Conservation (phyloP, 768 basidiomycete genomes). For the Imleria badia region DNA sequence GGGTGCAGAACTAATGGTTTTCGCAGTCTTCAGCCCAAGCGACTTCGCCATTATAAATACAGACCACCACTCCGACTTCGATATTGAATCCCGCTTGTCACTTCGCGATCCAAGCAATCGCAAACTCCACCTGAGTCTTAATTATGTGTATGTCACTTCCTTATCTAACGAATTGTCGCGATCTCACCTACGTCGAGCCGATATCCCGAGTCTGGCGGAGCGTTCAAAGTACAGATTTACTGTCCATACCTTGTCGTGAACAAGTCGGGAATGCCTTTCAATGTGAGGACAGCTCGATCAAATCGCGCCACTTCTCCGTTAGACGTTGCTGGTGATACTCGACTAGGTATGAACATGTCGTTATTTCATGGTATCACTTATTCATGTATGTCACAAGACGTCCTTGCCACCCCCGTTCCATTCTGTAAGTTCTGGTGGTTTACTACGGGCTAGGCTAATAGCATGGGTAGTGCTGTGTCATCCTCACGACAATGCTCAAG, state of each 20-base stretch:
- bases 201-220: conserved; percentile 88
- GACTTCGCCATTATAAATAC: conserved; percentile 98
- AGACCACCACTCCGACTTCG: conserved; percentile 87
- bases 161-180: neutral
- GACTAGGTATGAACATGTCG: conserved; percentile 44
- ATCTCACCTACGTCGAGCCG: conserved; percentile 42
- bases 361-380: conserved; percentile 14
- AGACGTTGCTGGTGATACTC: conserved; percentile 83
- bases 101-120: conserved; percentile 72
- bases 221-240: conserved; percentile 95
- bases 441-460: conserved; percentile 5
- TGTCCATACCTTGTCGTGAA: conserved; percentile 89
- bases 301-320: conserved; percentile 61
- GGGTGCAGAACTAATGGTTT: neutral
- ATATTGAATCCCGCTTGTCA: conserved; percentile 68
- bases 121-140: conserved; percentile 79
- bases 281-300: conserved; percentile 61
- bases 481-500: conserved; percentile 73
- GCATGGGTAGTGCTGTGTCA: conserved; percentile 75
- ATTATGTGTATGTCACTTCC: conserved; percentile 74
- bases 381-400: conserved; percentile 34
- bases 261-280: conserved; percentile 87
- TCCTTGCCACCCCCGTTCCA: conserved; percentile 58
- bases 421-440: conserved; percentile 61
- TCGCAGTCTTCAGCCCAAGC: conserved; percentile 82